Base-by-base conservation (phyloP, 352 stramenopile genomes). In the Discostella stelligera region DNA sequence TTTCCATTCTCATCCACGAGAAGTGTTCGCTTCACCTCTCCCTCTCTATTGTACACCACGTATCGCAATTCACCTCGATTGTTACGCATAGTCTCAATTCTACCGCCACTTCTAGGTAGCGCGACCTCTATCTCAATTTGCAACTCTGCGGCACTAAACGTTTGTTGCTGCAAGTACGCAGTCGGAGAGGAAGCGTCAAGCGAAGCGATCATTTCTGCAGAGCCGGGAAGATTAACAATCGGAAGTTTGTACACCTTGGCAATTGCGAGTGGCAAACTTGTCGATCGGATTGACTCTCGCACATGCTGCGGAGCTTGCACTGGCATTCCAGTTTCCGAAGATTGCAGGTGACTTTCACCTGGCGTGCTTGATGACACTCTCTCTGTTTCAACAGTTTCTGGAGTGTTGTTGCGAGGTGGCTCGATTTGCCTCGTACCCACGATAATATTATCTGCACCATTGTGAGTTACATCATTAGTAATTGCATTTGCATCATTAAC, bases 241-340 rank as follows among this genome's bases (percentile, higher is more conserved):
- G 65, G 64, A 3, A 93, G 49, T 60, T 85, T 84, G 67, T 93
- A 90, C 14, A 90, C 14, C 59, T 79, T 90, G 21, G 87, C 87
- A 56, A 93, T 79, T 21, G 83, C 85, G 21, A 93, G 54, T 44
- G 87, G 80, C 25, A 91, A 41, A 18, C 23, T 75, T 32, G 41
- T 48, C 39, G 21, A 50, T 3, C 10, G 25, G 16, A 62, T 39
- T 44, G 48, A 30, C 56, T 44, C 32, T 18, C 21, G 14, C 16
- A 44, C 14, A 23, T 18, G 23, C 7, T 25, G 30, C 37, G 55
- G 62, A 39, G 60, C 55, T 54, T 54, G 20, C 56, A 59, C 44
- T 65, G 58, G 27, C 18, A 30, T 23, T 16, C 14, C 59, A 44
- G 21, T 74, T 61, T 55, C 25, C 50, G 14, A 41, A 39, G 37